phyloP scores from a whole-genome alignment of 2,329 filamentous ascomycete species.

The Fusarium luffae region DNA sequence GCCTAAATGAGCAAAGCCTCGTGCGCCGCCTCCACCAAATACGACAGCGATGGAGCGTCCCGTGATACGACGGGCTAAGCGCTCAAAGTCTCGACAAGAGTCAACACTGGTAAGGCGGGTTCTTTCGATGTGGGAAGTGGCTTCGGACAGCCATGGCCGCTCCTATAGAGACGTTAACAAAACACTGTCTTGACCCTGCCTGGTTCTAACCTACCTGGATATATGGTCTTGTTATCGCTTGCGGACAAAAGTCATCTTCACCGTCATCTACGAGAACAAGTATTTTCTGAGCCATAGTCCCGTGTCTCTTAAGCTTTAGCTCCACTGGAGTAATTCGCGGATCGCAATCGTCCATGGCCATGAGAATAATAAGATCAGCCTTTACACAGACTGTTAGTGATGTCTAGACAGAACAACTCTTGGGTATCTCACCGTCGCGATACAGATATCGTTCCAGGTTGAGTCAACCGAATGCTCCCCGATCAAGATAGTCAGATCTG shows the following conservation, averaged over 20 bases:
- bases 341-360: neutral
- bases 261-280: neutral
- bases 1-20: neutral
- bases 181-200: too few relatives aligned
- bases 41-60: neutral
- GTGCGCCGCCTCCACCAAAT: neutral
- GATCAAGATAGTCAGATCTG: neutral
- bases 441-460: neutral
- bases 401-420: too few relatives aligned
- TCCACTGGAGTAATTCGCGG: neutral
- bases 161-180: neutral
- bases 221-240: neutral
- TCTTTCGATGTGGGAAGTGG: neutral
- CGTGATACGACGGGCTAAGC: neutral
- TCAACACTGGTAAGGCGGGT: neutral
- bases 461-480: neutral
- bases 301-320: neutral
- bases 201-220: neutral
- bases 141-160: neutral
- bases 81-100: neutral
- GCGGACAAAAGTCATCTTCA: neutral
- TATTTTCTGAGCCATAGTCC: neutral
- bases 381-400: too few relatives aligned
- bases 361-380: neutral
- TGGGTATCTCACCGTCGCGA: neutral